A percentile compares a stretch with the other conserved stretches of the same genome.
Evolutionary conservation across 2,329 filamentous ascomycete species (phyloP).

Genomic region (Neonectria magnoliae): DNA sequence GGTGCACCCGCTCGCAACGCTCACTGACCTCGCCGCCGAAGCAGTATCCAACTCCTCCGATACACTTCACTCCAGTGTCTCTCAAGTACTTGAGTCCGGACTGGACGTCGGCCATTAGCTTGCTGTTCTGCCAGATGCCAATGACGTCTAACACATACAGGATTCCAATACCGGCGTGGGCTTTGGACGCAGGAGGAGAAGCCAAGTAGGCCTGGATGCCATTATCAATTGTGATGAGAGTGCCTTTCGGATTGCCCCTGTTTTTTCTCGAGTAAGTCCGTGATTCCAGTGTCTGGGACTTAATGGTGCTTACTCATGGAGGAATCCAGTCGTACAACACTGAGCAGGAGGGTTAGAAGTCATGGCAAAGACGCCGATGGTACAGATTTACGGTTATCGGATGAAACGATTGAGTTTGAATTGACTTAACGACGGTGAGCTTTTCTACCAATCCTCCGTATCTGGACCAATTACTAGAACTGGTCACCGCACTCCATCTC

Average conservation of each 20-base stretch:
- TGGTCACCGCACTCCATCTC: background rate
- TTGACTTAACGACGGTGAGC: background rate
- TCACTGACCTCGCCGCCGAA: slow-evolving; percentile 73
- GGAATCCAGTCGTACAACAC: slow-evolving; percentile 15
- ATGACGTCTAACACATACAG: slow-evolving; percentile 59
- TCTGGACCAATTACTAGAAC: background rate
- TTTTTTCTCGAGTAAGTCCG: background rate
- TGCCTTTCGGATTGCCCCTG: slow-evolving; percentile 56
- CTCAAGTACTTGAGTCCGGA: slow-evolving; percentile 62
- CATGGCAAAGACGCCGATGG: background rate
- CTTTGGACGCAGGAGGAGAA: slow-evolving; percentile 50
- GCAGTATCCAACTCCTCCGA: slow-evolving; percentile 78
- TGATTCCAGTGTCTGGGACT: background rate
- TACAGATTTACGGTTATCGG: background rate
- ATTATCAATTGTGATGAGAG: slow-evolving; percentile 52
- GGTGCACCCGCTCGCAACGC: background rate
- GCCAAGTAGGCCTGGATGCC: slow-evolving; percentile 59
- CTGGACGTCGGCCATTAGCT: slow-evolving; percentile 50
- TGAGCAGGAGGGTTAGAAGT: slow-evolving; percentile 13
- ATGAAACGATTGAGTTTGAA: background rate
- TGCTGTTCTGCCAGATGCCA: slow-evolving; percentile 58
- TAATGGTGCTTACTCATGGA: slow-evolving; percentile 11
- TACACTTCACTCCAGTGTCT: slow-evolving; percentile 63
- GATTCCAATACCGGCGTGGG: slow-evolving; percentile 48
- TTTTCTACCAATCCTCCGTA: background rate